phyloP scores from a whole-genome alignment of 1,284 basidiomycete genomes.

The Cutaneotrichosporon arboriforme region DNA sequence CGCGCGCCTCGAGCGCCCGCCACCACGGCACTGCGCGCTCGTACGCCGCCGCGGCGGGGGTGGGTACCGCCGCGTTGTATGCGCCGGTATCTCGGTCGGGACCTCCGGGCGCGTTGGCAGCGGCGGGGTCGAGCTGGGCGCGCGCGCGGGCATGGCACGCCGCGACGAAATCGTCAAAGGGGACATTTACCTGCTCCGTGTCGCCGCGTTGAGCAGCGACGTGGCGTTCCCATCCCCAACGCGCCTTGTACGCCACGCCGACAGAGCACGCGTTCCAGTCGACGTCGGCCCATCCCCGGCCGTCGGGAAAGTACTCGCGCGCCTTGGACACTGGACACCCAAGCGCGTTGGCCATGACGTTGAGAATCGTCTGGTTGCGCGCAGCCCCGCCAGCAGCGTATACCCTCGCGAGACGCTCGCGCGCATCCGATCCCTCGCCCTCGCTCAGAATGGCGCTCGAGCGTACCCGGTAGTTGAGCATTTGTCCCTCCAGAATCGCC shows the following conservation, averaged over 20 bases:
- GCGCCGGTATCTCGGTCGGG: conserved; percentile 27
- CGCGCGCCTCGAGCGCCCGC: conserved; percentile 26
- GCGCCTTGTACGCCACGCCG: conserved; percentile 44
- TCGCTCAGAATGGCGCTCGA: conserved; percentile 56
- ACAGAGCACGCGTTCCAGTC: conserved; percentile 45
- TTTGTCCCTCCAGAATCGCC: conserved; percentile 80
- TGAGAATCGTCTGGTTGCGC: conserved; percentile 65
- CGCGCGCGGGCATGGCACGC: conserved; percentile 20
- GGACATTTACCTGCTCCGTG: not conserved
- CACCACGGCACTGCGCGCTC: conserved; percentile 26
- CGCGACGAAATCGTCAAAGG: conserved; percentile 15
- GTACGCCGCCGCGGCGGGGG: conserved; percentile 20
- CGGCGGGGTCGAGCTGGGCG: conserved; percentile 28
- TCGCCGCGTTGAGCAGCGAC: conserved; percentile 4
- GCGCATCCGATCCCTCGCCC: conserved; percentile 52
- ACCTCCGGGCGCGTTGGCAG: conserved; percentile 14
- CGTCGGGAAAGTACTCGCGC: conserved; percentile 28
- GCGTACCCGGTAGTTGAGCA: conserved; percentile 52
- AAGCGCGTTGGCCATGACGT: conserved; percentile 72
- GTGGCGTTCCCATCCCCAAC: conserved; percentile 41
- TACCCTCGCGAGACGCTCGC: conserved; percentile 57
- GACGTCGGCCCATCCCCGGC: conserved; percentile 24
- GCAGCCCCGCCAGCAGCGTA: conserved; percentile 77
- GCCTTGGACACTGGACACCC: conserved; percentile 59
- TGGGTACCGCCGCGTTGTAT: conserved; percentile 26